Base-by-base conservation (phyloP, 1,139 yeast species). In the Barnettozyma hawaiiensis region DNA sequence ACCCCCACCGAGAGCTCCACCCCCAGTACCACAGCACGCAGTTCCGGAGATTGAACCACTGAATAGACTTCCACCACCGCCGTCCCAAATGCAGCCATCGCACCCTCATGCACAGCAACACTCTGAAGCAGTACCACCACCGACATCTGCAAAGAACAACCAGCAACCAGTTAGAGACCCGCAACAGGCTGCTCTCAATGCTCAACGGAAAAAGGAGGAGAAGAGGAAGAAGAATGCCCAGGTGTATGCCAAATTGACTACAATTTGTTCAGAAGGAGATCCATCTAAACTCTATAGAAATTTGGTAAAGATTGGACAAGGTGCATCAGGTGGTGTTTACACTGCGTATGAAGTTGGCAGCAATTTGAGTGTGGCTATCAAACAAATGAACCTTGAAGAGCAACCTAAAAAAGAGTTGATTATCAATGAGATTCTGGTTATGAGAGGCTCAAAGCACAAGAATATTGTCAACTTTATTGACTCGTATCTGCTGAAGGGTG, bases 291-390 rank as follows among this genome's bases (percentile, higher is more conserved):
- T 76, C 40, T 94, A 86, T 62, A 69, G 72, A 38, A 81, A 81
- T 57, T 69, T 90, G 47, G 70, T 74, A 16, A 90, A 92, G 67
- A 84, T 92, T 58, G 98, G 98, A 6, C 97, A 92, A 66, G 98
- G 98, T 58, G 98, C 98, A 0, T 82, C 95, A 31, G 98, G 98
- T 46, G 97, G 97, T 42, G 98, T 92, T 38, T 92, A 82, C 60
- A 86, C 95, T 31, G 97, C 97, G 0, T 81, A 82, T 57, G 89
- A 84, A 54, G 64, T 65, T 23, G 75, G 76, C 18, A 71, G 75
- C 10, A 71, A 77, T 43, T 69, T 70, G 31, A 72, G 83, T 37
- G 98, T 92, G 37, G 98, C 98, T 3, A 86, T 92, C 53, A 92
- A 92, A 63, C 96, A 90, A 67, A 92, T 92, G 90, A 92, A 89